Percentiles rank a stretch among this genome's conserved stretches.
Conservation (phyloP, 1,139 yeast genomes). For the Hansenula lynferdii region DNA sequence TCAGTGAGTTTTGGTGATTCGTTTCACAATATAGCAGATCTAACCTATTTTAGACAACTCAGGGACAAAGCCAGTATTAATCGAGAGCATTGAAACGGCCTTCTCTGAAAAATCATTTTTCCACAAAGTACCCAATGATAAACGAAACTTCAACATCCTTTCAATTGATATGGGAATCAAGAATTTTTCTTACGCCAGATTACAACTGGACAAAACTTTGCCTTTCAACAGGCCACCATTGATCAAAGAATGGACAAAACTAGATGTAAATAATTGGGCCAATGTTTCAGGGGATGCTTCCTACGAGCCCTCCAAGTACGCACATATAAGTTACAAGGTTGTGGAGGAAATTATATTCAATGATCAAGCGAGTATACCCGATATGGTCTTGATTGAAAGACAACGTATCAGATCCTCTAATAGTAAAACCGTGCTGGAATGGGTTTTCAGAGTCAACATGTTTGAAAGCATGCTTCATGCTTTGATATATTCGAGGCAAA, state of each 20-base stretch:
- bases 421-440: slow-evolving; percentile 38
- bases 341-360: slow-evolving; percentile 19
- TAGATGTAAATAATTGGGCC: slow-evolving; percentile 32
- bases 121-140: slow-evolving; percentile 12
- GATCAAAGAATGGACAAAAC: slow-evolving; percentile 38
- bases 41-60: neutral
- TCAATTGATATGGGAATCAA: slow-evolving; percentile 41
- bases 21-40: neutral
- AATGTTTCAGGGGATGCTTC: slow-evolving; percentile 11
- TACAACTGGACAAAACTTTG: slow-evolving; percentile 18
- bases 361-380: slow-evolving; percentile 23
- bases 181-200: slow-evolving; percentile 33
- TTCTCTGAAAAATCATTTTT: slow-evolving; percentile 3
- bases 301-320: slow-evolving; percentile 19
- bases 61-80: slow-evolving; percentile 11
- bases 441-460: slow-evolving; percentile 41
- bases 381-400: slow-evolving; percentile 44
- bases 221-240: slow-evolving; percentile 25
- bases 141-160: slow-evolving; percentile 21
- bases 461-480: slow-evolving; percentile 35
- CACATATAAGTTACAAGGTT: slow-evolving; percentile 17
- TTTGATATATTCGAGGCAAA: slow-evolving; percentile 2
- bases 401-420: slow-evolving; percentile 42
- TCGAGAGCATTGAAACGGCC: slow-evolving; percentile 3
- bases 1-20: neutral